Conservation (phyloP, 352 stramenopile species). For the Elongisporangium prolatum region DNA sequence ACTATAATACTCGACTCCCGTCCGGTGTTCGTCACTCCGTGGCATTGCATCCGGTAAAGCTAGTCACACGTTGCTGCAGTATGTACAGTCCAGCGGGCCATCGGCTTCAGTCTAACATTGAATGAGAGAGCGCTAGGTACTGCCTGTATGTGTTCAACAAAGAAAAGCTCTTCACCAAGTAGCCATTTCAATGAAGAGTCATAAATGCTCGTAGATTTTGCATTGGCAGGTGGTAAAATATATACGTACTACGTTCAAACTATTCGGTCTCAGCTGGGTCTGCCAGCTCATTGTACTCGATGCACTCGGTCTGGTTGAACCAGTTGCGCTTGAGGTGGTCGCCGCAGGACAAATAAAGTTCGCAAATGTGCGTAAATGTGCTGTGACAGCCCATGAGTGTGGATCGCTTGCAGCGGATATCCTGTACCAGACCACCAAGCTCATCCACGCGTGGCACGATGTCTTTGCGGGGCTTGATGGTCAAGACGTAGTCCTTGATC, state of each 20-base stretch:
- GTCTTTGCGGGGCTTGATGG: constrained; percentile 73
- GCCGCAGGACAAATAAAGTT: constrained; percentile 70
- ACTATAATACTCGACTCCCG: too few species aligned
- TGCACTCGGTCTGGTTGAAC: constrained; percentile 50
- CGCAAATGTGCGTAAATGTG: constrained; percentile 67
- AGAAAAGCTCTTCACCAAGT: too few species aligned
- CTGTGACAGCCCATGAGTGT: constrained; percentile 69
- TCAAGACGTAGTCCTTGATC: constrained; percentile 74
- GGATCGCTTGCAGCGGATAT: constrained; percentile 68
- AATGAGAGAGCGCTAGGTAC: too few species aligned
- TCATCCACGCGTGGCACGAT: constrained; percentile 77
- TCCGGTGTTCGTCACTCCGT: too few species aligned
- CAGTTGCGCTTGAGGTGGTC: constrained; percentile 60
- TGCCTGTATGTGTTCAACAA: too few species aligned
- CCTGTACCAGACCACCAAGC: constrained; percentile 70
- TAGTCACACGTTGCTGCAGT: too few species aligned
- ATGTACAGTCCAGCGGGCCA: too few species aligned
- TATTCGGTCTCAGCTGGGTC: not conserved
- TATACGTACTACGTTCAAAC: not conserved
- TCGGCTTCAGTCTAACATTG: too few species aligned
- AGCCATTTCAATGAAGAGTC: too few species aligned
- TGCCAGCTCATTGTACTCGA: constrained; percentile 34
- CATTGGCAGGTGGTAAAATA: not conserved
- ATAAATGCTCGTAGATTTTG: too few species aligned
- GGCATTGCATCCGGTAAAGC: too few species aligned